Percentiles rank a stretch among this genome's conserved stretches.
Conservation (phyloP, 1,284 basidiomycete genomes). For the Leccinum ponderosum region DNA sequence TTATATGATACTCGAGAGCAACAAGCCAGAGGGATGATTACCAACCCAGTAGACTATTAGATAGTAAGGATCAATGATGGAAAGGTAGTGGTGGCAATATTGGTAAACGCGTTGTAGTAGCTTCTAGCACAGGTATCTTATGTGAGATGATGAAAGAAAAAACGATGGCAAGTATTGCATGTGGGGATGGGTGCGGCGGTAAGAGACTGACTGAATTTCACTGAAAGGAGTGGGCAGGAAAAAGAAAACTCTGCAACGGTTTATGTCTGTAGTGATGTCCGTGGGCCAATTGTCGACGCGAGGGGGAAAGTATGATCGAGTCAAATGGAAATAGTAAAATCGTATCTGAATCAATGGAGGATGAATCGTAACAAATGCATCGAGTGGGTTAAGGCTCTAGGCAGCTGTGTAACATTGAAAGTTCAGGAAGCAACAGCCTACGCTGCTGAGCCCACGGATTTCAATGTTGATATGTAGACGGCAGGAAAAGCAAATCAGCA, state of each 20-base stretch:
- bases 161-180: not conserved
- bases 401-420: constrained; percentile 1
- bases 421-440: constrained; percentile 3
- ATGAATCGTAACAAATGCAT: constrained; percentile 11
- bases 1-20: constrained; percentile 11
- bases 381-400: constrained; percentile 1
- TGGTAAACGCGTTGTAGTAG: constrained; percentile 15
- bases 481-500: constrained; percentile 7
- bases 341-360: constrained; percentile 2
- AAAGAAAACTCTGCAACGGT: constrained; percentile 13
- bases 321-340: constrained; percentile 1
- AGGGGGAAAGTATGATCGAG: not conserved
- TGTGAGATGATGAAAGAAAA: not conserved
- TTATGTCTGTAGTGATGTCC: constrained; percentile 6
- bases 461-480: constrained; percentile 1
- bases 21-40: constrained; percentile 2
- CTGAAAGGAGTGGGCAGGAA: not conserved
- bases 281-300: not conserved
- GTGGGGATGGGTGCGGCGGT: not conserved
- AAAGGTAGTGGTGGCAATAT: constrained; percentile 6
- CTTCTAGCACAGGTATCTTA: constrained; percentile 5
- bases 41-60: constrained; percentile 2
- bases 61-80: not conserved
- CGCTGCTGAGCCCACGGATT: constrained; percentile 6
- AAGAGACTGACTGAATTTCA: not conserved